Evolutionary conservation across 2,329 filamentous ascomycete species (phyloP), one percentile per base, ranked within the genome.

Genomic region (Fonsecaea pedrosoi): DNA sequence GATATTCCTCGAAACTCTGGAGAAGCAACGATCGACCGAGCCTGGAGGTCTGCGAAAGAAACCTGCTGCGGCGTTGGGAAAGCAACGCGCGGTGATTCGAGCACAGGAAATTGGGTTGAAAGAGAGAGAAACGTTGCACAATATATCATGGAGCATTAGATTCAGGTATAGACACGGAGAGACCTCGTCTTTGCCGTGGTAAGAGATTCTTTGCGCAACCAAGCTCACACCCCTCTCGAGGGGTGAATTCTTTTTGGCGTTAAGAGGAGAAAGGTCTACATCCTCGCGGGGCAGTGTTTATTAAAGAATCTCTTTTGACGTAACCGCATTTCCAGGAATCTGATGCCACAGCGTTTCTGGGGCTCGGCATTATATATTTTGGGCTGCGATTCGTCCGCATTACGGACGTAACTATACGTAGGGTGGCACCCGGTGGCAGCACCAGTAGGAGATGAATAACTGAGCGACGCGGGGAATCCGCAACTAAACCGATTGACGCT

Each of bases 11-110:
- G 48, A 40, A 12, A 30, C 45, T 38, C 9, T 18, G 35, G 54
- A 55, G 18, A 55, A 34, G 30, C 15, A 35, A 37, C 15, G 54
- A 35, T n/a, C 30, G 3, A n/a, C 13, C 15, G 4, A 18, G 54
- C 12, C 54, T 1, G 2, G 18, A 35, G 4, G n/a, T 37, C 54
- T 21, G 30, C 32, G 32, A 15, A 32, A 55, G 30, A 18, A 4
- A 37, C 54, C 54, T n/a, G 15, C 54, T 34, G 54, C 54, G 30
- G 35, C 7, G 55, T 55, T 55, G n/a, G 25, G 54, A 21, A 37
- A 37, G 54, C 10, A 35, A 18, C 21, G 21, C 6, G 42, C 8
- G n/a, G n/a, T 34, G 53, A 35, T 34, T 35, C 12, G 34, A 2
- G 30, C 25, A 54, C 21, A 7, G 30, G 21, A 25, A 6, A 6